Conservation (phyloP, 768 basidiomycete species). For the Macrolepiota dolichaula region DNA sequence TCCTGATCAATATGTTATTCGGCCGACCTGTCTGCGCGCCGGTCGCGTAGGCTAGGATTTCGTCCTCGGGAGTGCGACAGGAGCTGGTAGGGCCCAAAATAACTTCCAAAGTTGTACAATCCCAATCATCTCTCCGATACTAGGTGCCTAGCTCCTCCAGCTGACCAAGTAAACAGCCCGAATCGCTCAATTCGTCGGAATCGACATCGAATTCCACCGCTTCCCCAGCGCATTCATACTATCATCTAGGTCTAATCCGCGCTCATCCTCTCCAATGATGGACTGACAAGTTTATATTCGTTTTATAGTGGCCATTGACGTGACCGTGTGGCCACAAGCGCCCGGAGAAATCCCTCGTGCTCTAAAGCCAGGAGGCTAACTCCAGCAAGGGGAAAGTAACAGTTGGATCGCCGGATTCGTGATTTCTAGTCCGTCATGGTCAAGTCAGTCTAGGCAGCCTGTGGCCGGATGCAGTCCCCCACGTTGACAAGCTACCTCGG, state of each 20-base stretch:
- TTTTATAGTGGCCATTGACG: conserved; percentile 16
- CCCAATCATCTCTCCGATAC: not conserved
- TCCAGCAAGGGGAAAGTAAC: not conserved
- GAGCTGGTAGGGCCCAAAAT: not conserved
- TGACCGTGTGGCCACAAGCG: conserved; percentile 16
- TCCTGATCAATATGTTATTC: not conserved
- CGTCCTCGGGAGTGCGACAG: not conserved
- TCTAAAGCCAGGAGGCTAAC: conserved; percentile 15
- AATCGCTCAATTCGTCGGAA: not conserved
- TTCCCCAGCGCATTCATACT: not conserved
- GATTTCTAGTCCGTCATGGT: not conserved
- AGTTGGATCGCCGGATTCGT: not conserved
- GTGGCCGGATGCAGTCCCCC: not conserved
- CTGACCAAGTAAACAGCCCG: not conserved
- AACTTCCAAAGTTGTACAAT: not conserved
- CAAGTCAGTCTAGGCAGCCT: not conserved
- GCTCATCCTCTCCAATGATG: conserved; percentile 14
- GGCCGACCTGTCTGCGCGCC: not conserved
- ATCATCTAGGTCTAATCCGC: not conserved
- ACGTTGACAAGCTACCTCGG: not conserved
- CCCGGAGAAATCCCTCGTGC: conserved; percentile 14
- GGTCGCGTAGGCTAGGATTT: not conserved
- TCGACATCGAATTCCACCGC: not conserved
- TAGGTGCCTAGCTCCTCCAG: not conserved
- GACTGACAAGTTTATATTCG: conserved; percentile 16